Evolutionary conservation across 805 yeast species (phyloP).

Genomic region (Yarrowia divulgata): DNA sequence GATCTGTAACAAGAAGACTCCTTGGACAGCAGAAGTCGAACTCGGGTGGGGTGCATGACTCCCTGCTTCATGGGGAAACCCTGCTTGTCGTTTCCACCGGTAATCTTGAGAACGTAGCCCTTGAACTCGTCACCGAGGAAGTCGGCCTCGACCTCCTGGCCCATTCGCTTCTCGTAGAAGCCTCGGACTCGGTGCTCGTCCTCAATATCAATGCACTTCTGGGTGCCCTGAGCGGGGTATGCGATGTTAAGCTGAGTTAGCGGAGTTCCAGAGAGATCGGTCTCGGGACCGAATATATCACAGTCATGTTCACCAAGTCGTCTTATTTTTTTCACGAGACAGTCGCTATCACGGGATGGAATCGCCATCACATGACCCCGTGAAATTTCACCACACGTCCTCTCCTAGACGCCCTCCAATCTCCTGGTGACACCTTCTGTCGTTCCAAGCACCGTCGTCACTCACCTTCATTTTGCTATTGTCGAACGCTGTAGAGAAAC

Average conservation of each 20-base stretch:
- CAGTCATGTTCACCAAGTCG: no score
- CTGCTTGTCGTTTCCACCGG: constrained; percentile 99
- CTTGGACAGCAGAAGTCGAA: constrained; percentile 89
- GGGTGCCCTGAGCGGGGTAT: constrained; percentile 99
- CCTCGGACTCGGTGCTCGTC: constrained; percentile 98
- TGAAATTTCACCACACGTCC: no score
- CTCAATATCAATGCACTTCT: constrained; percentile 96
- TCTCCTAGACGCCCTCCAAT: no score
- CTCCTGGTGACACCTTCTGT: not conserved
- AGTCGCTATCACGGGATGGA: no score
- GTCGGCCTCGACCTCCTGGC: constrained; percentile 99
- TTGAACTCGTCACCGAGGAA: constrained; percentile 98
- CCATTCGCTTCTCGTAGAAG: constrained; percentile 99
- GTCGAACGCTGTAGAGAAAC: constrained; percentile 39
- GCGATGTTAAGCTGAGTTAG: constrained; percentile 88
- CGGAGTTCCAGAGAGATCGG: not conserved
- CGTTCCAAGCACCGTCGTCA: not conserved
- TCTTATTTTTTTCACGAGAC: no score
- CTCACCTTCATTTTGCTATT: constrained; percentile 39
- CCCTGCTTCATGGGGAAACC: constrained; percentile 99
- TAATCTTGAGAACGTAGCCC: constrained; percentile 97
- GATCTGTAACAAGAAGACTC: constrained; percentile 99
- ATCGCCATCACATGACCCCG: no score
- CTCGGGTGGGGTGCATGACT: constrained; percentile 99
- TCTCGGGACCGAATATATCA: no score